Percentiles rank a stretch among this genome's conserved stretches.
phyloP scores from a whole-genome alignment of 371 early-diverging fungal species.

The Apophysomyces variabilis region DNA sequence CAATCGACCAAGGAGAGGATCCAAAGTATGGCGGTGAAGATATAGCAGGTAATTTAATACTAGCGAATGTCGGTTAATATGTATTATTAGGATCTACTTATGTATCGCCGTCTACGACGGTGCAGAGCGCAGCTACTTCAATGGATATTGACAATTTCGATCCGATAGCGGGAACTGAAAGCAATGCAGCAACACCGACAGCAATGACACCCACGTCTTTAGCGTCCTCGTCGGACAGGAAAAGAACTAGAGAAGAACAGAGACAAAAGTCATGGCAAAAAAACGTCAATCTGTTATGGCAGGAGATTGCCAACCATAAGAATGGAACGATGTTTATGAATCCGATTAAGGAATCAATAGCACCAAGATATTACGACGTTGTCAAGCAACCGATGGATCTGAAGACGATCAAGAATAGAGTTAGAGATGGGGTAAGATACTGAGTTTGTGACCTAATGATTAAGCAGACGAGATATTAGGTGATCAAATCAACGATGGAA shows the following conservation, averaged over 20 bases:
- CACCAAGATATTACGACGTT: slow-evolving; percentile 76
- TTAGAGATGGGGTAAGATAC: slow-evolving; percentile 78
- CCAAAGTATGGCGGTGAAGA: neutral
- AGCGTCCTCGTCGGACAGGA: slow-evolving; percentile 7
- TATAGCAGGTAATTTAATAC: neutral
- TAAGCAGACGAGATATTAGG: slow-evolving; percentile 37
- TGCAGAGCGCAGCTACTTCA: neutral
- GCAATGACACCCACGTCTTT: slow-evolving; percentile 7
- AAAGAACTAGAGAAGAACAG: slow-evolving; percentile 28
- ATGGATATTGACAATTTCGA: slow-evolving; percentile 4
- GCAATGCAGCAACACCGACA: slow-evolving; percentile 12
- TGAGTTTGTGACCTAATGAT: neutral
- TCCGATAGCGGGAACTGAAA: neutral
- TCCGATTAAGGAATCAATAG: slow-evolving; percentile 78
- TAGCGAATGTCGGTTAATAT: neutral
- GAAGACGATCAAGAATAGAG: slow-evolving; percentile 78
- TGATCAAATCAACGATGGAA: slow-evolving; percentile 77
- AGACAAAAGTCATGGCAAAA: slow-evolving; percentile 68
- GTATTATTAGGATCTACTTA: neutral
- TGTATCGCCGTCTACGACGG: neutral
- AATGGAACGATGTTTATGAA: slow-evolving; percentile 83
- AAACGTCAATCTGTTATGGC: slow-evolving; percentile 77
- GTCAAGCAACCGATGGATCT: slow-evolving; percentile 87
- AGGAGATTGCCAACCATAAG: slow-evolving; percentile 86
- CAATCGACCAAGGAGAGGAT: neutral